These are phyloP conservation scores for Gynostemma pentaphyllum DNA, from an alignment of 306 rosid species.

Conservation along the genomic window DNA sequence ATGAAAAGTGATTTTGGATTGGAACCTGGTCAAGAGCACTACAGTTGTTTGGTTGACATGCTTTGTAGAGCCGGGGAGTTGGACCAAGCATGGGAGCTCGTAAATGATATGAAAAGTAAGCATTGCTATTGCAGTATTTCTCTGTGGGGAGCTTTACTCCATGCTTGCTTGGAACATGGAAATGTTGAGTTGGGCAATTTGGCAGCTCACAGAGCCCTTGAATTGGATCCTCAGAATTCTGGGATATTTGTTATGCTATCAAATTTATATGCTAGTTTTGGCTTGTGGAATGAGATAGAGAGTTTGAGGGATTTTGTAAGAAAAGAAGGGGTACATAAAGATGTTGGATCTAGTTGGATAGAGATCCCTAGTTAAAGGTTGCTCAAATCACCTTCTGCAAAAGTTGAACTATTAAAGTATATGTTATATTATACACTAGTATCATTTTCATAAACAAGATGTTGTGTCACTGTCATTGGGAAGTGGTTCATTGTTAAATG, in stretches of 20 bases:
- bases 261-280: slow-evolving; percentile 49
- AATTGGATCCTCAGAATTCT: slow-evolving; percentile 47
- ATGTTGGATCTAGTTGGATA: slow-evolving; percentile 60
- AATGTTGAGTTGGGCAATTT: slow-evolving; percentile 47
- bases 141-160: slow-evolving; percentile 65
- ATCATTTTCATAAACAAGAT: too few relatives aligned
- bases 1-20: slow-evolving; percentile 47
- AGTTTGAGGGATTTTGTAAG: slow-evolving; percentile 39
- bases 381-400: background rate
- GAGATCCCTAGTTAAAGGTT: slow-evolving; percentile 23
- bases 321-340: slow-evolving; percentile 45
- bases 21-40: slow-evolving; percentile 65
- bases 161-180: slow-evolving; percentile 51
- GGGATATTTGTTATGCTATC: slow-evolving; percentile 50
- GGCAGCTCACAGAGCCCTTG: slow-evolving; percentile 57
- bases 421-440: background rate
- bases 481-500: background rate
- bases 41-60: slow-evolving; percentile 59
- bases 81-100: slow-evolving; percentile 52
- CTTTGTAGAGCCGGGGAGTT: slow-evolving; percentile 72
- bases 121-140: slow-evolving; percentile 28
- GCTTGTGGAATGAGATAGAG: slow-evolving; percentile 72
- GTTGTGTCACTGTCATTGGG: background rate
- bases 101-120: slow-evolving; percentile 25
- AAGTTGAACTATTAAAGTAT: background rate